phyloP scores from a whole-genome alignment of 148 eudicot genomes.

The Linanthus parryae region DNA sequence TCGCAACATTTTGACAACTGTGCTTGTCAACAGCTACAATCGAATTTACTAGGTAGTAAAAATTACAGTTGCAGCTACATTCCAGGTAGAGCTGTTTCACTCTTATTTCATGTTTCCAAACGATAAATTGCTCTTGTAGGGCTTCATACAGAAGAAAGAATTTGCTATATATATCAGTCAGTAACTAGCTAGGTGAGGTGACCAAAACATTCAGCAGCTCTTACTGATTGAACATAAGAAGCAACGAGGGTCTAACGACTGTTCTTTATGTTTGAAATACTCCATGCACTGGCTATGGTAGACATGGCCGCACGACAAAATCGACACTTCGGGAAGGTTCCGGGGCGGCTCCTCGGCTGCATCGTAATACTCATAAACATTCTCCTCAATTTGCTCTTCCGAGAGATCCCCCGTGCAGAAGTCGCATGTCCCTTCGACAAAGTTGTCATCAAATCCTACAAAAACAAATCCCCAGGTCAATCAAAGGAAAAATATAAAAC shows the following conservation, averaged over 20 bases:
- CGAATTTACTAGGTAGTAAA: background rate
- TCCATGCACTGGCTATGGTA: slow-evolving; percentile 35
- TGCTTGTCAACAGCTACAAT: background rate
- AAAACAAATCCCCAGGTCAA: too few species aligned
- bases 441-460: slow-evolving; percentile 11
- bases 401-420: slow-evolving; percentile 31
- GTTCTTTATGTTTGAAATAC: slow-evolving; percentile 6
- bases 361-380: background rate
- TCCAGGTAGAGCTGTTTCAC: background rate
- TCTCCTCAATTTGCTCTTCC: slow-evolving; percentile 5
- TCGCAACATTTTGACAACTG: background rate
- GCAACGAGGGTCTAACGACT: slow-evolving; percentile 30
- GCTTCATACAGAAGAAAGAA: background rate
- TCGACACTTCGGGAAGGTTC: slow-evolving; percentile 23
- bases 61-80: background rate
- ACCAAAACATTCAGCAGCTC: slow-evolving; percentile 6
- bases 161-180: background rate
- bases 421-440: slow-evolving; percentile 13
- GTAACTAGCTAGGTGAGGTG: background rate
- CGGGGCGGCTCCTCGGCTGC: slow-evolving; percentile 7
- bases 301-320: slow-evolving; percentile 46
- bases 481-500: too few species aligned
- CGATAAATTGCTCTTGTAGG: background rate
- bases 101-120: background rate
- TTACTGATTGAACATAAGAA: slow-evolving; percentile 22